Percentiles rank a stretch among this genome's conserved stretches.
These are phyloP conservation scores for Aspergillus affinis DNA, from an alignment of 495 filamentous ascomycete genomes.

Conservation along the genomic window DNA sequence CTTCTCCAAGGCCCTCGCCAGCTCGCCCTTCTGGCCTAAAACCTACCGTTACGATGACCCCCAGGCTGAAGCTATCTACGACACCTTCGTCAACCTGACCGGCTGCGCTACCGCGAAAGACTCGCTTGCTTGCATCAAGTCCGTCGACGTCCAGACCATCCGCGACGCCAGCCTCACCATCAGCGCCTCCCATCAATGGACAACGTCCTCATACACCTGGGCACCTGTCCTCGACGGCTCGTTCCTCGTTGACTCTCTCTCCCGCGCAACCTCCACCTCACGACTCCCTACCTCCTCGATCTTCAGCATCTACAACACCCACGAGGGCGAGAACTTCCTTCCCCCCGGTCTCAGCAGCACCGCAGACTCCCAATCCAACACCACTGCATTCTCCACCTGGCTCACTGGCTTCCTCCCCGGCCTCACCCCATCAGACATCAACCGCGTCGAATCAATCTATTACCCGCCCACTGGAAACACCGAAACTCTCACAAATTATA, in stretches of 20 bases:
- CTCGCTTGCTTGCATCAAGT: constrained; percentile 51
- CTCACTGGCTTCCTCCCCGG: constrained; percentile 51
- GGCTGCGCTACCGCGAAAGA: constrained; percentile 41
- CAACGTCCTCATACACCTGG: constrained; percentile 55
- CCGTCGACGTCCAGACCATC: constrained; percentile 47
- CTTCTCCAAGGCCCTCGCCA: constrained; percentile 56
- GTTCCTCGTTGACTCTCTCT: constrained; percentile 49
- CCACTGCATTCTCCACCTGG: constrained; percentile 48
- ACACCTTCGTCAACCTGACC: constrained; percentile 41
- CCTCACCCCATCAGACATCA: constrained; percentile 38
- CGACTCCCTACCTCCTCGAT: constrained; percentile 46
- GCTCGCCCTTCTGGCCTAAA: constrained; percentile 62
- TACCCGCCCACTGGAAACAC: constrained; percentile 48
- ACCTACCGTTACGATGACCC: constrained; percentile 51
- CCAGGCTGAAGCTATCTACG: constrained; percentile 51
- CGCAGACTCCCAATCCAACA: constrained; percentile 35
- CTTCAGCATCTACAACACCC: constrained; percentile 57
- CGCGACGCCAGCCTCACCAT: constrained; percentile 47
- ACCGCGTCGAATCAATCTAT: constrained; percentile 33
- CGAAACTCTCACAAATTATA: constrained; percentile 46
- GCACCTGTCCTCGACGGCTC: constrained; percentile 58
- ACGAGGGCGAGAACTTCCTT: constrained; percentile 62
- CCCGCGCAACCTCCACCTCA: constrained; percentile 35
- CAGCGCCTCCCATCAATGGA: constrained; percentile 47
- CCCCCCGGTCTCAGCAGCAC: constrained; percentile 48